Conservation (phyloP, 345 rosid genomes). For the Populus tremula region DNA sequence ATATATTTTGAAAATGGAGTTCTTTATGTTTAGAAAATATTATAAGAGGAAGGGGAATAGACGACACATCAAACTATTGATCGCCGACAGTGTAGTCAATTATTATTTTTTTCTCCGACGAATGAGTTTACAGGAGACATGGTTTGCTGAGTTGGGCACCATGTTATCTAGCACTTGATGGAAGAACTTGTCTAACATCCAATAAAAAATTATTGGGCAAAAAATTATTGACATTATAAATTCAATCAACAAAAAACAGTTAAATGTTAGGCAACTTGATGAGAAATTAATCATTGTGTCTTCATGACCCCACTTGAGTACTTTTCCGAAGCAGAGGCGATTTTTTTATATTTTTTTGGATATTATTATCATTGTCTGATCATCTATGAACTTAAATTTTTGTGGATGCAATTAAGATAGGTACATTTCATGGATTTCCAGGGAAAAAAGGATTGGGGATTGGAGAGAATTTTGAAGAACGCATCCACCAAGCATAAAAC, state of each 20-base stretch:
- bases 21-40: not conserved
- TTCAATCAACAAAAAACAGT: not conserved
- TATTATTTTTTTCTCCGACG: too few species aligned
- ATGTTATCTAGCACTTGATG: not conserved
- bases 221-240: not conserved
- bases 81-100: not conserved
- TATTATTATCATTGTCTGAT: not conserved
- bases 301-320: not conserved
- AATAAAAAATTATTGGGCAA: not conserved
- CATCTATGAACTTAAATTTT: not conserved
- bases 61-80: not conserved
- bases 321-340: not conserved
- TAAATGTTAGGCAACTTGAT: not conserved
- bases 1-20: not conserved
- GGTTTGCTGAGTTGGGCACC: not conserved
- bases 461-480: conserved; percentile 6
- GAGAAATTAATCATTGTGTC: not conserved
- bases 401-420: too few species aligned
- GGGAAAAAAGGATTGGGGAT: not conserved
- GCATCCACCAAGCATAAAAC: conserved; percentile 42
- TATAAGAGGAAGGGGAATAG: not conserved
- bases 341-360: not conserved
- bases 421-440: not conserved
- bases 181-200: not conserved
- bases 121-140: not conserved